Evolutionary conservation across 2,329 filamentous ascomycete species (phyloP), one percentile per base, ranked within the genome.

Genomic region (Pseudopyrenochaeta lycopersici): DNA sequence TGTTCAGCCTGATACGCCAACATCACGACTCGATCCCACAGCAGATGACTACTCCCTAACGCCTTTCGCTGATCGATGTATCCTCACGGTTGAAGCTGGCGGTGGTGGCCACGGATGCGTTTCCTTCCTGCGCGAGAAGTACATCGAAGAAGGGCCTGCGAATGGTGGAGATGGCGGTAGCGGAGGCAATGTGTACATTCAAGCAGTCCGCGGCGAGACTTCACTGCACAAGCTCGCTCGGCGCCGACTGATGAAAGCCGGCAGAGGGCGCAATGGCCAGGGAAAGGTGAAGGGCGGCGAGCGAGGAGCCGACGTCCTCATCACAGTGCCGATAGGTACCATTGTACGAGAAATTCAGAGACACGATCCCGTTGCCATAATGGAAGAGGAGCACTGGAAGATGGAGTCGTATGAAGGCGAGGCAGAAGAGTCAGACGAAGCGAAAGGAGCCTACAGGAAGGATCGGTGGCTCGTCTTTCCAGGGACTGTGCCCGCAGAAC

Each of bases 161-260:
- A 98, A 99, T 75, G 95, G 95, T 43, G 95, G 95, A 54, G 92
- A 99, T 72, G 95, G 95, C 36, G 95, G 95, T 4, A 90, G 87
- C 50, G 95, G 95, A 57, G 95, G 95, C 33, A 96, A 90, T 67
- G 82, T 99, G 62, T 98, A 96, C 75, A 96, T 99, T 52, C 94
- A 98, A 77, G 93, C 95, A 7, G 87, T 96, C 1, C 88, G 90
- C 49, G 92, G 92, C 54, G 90, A 98, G 76, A 98, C 92, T 0
- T 97, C 92, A 47, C 79, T 99, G 56, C 93, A 98, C 78, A 98
- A 97, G 78, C 82, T 99, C 9, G 89, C 91, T 1, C 84, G 94
- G 35, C 82, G 89, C 63, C 87, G 91, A 1, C 85, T 92, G 49
- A 77, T 94, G 45, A 88, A 90, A 53, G 91, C 90, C 0, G 88